Evolutionary conservation across 2,329 filamentous ascomycete species (phyloP).

Genomic region (Cladosporium sp.): DNA sequence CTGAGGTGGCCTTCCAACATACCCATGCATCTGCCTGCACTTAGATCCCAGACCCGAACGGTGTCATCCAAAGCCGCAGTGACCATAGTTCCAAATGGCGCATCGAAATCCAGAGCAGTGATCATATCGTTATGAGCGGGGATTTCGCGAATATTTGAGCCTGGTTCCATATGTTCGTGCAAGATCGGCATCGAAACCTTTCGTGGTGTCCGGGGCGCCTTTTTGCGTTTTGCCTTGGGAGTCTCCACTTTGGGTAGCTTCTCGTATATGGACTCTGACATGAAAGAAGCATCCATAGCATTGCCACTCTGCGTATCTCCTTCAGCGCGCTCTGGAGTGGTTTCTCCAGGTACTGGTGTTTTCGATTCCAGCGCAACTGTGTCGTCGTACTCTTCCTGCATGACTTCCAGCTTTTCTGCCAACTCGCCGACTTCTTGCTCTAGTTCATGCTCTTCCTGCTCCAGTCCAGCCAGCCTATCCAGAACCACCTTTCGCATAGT

Average conservation of each 20-base stretch:
- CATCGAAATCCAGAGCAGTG: slow-evolving; percentile 91
- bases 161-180: slow-evolving; percentile 91
- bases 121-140: slow-evolving; percentile 85
- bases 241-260: slow-evolving; percentile 65
- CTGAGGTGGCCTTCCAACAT: slow-evolving; percentile 90
- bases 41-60: slow-evolving; percentile 94
- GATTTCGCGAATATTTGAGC: slow-evolving; percentile 83
- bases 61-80: slow-evolving; percentile 91
- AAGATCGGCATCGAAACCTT: slow-evolving; percentile 87
- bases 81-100: slow-evolving; percentile 94
- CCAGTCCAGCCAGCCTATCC: slow-evolving; percentile 79
- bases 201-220: slow-evolving; percentile 28
- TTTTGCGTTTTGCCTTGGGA: slow-evolving; percentile 42
- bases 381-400: slow-evolving; percentile 60
- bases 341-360: slow-evolving; percentile 34
- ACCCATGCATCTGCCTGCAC: slow-evolving; percentile 88
- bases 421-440: slow-evolving; percentile 76
- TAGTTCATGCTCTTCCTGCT: slow-evolving; percentile 85
- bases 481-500: slow-evolving; percentile 91
- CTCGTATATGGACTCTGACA: slow-evolving; percentile 97
- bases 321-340: slow-evolving; percentile 21
- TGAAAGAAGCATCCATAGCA: slow-evolving; percentile 66
- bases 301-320: slow-evolving; percentile 51
- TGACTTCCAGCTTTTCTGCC: slow-evolving; percentile 62
- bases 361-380: slow-evolving; percentile 47